Conservation (phyloP, 2,329 filamentous ascomycete genomes). For the Sordariomycetes sp. region DNA sequence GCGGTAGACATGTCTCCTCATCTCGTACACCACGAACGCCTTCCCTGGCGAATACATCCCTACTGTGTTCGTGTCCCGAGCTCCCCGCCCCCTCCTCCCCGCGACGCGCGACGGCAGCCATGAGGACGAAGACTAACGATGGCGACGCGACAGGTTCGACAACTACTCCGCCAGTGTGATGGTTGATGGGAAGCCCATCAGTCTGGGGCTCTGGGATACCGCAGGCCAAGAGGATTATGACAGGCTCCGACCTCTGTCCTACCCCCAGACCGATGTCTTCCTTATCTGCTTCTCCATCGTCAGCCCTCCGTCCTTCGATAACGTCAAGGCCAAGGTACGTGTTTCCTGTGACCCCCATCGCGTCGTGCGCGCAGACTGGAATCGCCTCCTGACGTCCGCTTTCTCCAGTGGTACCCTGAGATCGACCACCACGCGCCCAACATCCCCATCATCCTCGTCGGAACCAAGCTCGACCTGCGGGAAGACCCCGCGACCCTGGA, state of each 20-base stretch:
- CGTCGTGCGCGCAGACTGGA: not conserved
- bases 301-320: constrained; percentile 94
- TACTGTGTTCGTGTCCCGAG: constrained; percentile 61
- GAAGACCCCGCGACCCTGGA: constrained; percentile 77
- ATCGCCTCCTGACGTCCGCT: not conserved
- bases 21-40: constrained; percentile 98
- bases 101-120: constrained; percentile 8
- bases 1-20: constrained; percentile 84
- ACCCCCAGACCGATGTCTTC: constrained; percentile 97
- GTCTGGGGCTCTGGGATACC: constrained; percentile 94
- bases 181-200: constrained; percentile 97
- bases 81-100: not conserved
- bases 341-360: not conserved
- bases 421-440: constrained; percentile 94
- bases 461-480: constrained; percentile 90
- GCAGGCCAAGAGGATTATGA: constrained; percentile 98
- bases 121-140: not conserved
- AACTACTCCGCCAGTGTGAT: constrained; percentile 99
- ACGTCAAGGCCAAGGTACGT: constrained; percentile 95
- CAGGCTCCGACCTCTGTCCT: constrained; percentile 83
- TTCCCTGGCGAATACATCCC: constrained; percentile 99
- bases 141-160: constrained; percentile 56
- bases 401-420: constrained; percentile 78
- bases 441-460: constrained; percentile 92
- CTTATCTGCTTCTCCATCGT: constrained; percentile 98